These are phyloP conservation scores for Yarrowia sp. DNA, from an alignment of 805 yeast species.

Conservation along the genomic window DNA sequence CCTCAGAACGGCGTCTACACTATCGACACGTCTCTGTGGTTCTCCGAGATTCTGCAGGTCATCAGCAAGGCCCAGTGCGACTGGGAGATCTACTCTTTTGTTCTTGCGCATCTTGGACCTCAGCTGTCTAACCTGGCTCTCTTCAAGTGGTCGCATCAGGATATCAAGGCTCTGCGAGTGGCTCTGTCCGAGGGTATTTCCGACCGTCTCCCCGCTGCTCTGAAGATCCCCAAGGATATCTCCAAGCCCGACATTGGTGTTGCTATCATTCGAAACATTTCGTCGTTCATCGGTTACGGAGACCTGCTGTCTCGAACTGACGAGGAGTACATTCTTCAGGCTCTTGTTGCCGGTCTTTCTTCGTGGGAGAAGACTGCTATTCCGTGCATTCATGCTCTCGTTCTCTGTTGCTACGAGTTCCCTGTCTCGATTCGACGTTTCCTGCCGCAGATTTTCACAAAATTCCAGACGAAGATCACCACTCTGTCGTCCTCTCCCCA, in stretches of 20 bases:
- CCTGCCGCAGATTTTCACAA: slow-evolving; percentile 65
- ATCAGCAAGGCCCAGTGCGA: slow-evolving; percentile 40
- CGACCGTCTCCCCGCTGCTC: slow-evolving; percentile 23
- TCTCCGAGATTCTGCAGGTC: slow-evolving; percentile 49
- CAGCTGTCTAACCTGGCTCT: slow-evolving; percentile 61
- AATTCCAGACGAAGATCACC: slow-evolving; percentile 71
- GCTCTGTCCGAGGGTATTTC: slow-evolving; percentile 58
- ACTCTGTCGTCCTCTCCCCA: slow-evolving; percentile 67
- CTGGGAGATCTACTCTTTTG: slow-evolving; percentile 71
- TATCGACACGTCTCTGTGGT: slow-evolving; percentile 53
- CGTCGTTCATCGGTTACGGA: slow-evolving; percentile 50
- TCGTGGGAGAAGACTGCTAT: slow-evolving; percentile 79
- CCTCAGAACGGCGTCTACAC: slow-evolving; percentile 26
- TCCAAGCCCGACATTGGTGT: slow-evolving; percentile 64
- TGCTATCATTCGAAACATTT: slow-evolving; percentile 58
- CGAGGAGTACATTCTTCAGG: slow-evolving; percentile 57
- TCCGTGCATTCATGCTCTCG: slow-evolving; percentile 72
- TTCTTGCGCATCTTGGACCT: slow-evolving; percentile 66
- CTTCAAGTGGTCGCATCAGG: slow-evolving; percentile 46
- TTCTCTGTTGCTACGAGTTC: slow-evolving; percentile 76
- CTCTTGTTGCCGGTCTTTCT: slow-evolving; percentile 53
- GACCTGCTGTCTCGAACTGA: slow-evolving; percentile 54
- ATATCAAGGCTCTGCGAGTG: slow-evolving; percentile 45
- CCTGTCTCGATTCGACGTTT: slow-evolving; percentile 70
- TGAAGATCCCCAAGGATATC: slow-evolving; percentile 45